These are phyloP conservation scores for Ophiosphaerella narmari DNA, from an alignment of 2,329 filamentous ascomycete species.

Conservation along the genomic window DNA sequence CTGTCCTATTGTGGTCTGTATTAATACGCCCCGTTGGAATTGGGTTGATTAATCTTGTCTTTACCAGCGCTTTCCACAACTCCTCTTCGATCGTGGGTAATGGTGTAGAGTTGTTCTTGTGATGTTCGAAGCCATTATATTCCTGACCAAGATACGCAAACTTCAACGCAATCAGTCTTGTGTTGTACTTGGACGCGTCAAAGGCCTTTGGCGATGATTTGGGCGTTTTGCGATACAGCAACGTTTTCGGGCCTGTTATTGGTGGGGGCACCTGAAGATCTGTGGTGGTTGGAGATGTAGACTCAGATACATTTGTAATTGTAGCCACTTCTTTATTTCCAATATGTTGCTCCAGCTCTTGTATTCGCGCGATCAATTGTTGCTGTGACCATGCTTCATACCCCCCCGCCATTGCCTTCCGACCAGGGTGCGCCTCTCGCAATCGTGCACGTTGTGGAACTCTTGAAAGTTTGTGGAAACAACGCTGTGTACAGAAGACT, in stretches of 20 bases:
- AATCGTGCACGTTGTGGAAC: conserved; percentile 29
- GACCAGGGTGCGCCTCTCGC: conserved; percentile 12
- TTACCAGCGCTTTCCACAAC: conserved; percentile 87
- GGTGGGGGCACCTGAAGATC: conserved; percentile 5
- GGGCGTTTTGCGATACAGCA: conserved; percentile 31
- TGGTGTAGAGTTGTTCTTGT: conserved; percentile 68
- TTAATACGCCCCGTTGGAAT: conserved; percentile 20
- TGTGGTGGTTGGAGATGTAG: conserved; percentile 5
- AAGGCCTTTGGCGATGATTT: conserved; percentile 59
- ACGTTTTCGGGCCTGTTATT: conserved; percentile 4
- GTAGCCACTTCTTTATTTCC: not conserved
- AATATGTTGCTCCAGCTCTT: conserved; percentile 35
- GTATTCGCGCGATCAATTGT: conserved; percentile 40
- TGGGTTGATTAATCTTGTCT: conserved; percentile 71
- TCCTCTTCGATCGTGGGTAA: conserved; percentile 89
- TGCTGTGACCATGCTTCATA: conserved; percentile 42
- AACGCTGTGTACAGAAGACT: conserved; percentile 33
- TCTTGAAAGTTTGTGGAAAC: conserved; percentile 42
- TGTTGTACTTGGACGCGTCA: conserved; percentile 80
- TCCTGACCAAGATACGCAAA: conserved; percentile 89
- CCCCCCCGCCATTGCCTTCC: conserved; percentile 26
- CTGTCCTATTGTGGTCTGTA: conserved; percentile 39
- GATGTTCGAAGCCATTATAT: conserved; percentile 93
- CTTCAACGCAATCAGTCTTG: conserved; percentile 85
- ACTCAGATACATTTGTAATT: not conserved